phyloP scores from a whole-genome alignment of 306 rosid genomes.

The Astragalus membranaceus region DNA sequence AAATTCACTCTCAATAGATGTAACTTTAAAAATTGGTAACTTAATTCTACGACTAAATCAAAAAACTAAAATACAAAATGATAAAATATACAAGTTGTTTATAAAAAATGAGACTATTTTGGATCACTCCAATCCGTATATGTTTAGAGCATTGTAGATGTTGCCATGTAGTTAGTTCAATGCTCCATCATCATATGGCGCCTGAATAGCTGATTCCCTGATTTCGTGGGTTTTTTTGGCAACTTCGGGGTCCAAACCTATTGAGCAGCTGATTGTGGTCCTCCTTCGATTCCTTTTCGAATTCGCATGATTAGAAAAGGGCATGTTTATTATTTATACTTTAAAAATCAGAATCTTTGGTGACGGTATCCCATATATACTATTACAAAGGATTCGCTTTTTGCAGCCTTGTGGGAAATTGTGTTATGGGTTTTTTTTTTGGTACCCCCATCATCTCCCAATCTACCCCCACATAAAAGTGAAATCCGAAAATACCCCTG shows the following conservation, averaged over 20 bases:
- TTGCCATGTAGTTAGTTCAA: background rate
- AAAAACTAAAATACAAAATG: no score
- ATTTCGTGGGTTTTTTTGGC: background rate
- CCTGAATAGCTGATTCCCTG: background rate
- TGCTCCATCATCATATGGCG: background rate
- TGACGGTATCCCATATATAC: background rate
- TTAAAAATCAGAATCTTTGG: background rate
- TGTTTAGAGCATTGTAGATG: background rate
- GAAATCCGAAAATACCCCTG: no score
- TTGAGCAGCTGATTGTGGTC: constrained; percentile 2
- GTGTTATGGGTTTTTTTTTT: no score
- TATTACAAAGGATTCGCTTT: background rate
- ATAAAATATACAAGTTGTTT: no score
- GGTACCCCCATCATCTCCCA: no score
- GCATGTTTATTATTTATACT: background rate
- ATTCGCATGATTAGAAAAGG: background rate
- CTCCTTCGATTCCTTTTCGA: background rate
- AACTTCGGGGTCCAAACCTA: background rate
- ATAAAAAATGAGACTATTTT: no score
- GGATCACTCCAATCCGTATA: background rate
- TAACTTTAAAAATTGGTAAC: no score
- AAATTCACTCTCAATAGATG: no score
- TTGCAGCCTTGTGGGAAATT: constrained; percentile 18
- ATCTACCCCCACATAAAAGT: no score
- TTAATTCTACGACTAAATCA: no score